Evolutionary conservation across 257 asterid genomes (phyloP).

Genomic region (Perilla frutescens): DNA sequence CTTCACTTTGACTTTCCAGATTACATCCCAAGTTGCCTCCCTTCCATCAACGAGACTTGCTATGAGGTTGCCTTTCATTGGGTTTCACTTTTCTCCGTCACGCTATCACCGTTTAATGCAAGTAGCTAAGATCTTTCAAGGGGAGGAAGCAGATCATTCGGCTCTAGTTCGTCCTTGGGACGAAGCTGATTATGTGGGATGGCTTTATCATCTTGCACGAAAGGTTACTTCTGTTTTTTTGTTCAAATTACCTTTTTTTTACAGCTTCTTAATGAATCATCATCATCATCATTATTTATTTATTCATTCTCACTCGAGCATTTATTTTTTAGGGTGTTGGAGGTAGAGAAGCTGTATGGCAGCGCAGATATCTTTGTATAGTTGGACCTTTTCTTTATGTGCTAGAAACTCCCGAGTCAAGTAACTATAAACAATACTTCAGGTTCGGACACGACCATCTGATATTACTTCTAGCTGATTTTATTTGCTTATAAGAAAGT

Average conservation of each 20-base stretch:
- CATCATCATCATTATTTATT: not conserved
- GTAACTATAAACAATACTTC: constrained; percentile 75
- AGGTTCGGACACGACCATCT: constrained; percentile 55
- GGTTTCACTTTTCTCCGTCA: constrained; percentile 93
- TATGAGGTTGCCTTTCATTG: constrained; percentile 83
- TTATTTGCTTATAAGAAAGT: constrained; percentile 5
- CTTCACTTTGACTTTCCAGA: constrained; percentile 57
- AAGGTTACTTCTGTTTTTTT: constrained; percentile 56
- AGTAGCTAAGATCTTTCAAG: constrained; percentile 80
- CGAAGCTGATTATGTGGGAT: constrained; percentile 89
- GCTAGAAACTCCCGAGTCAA: constrained; percentile 77
- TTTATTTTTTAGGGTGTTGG: constrained; percentile 79
- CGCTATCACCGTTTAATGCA: constrained; percentile 97
- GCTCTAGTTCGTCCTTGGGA: constrained; percentile 79
- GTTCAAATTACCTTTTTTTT: not conserved
- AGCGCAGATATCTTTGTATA: constrained; percentile 84
- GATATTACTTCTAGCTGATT: constrained; percentile 18
- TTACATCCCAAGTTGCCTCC: constrained; percentile 72
- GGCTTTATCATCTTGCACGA: constrained; percentile 79
- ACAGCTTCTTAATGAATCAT: not conserved
- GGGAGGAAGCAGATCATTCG: constrained; percentile 50
- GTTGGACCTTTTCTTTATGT: constrained; percentile 90
- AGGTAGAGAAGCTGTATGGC: constrained; percentile 98
- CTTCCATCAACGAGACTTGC: constrained; percentile 87
- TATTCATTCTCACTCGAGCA: not conserved